These are phyloP conservation scores for Fraxinus excelsior DNA, from an alignment of 257 asterid species.

Conservation along the genomic window DNA sequence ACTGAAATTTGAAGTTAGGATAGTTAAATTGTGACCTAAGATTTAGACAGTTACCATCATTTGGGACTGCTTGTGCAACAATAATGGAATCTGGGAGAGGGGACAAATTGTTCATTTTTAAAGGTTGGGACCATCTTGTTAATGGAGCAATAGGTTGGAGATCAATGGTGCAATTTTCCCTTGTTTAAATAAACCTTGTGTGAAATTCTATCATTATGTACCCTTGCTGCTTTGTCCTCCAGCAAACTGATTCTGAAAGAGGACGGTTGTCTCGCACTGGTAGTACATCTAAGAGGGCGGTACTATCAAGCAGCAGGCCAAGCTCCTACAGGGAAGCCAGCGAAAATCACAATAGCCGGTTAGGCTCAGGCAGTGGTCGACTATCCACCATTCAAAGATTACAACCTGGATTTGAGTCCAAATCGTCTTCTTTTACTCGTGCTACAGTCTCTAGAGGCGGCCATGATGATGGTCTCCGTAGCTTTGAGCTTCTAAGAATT, in stretches of 20 bases:
- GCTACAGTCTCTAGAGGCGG: conserved; percentile 58
- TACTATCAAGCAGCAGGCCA: conserved; percentile 64
- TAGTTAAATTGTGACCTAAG: background rate
- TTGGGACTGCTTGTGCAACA: background rate
- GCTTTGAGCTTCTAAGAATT: conserved; percentile 80
- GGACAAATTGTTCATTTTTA: background rate
- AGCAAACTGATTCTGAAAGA: conserved; percentile 64
- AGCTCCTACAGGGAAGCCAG: conserved; percentile 74
- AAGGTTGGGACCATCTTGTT: background rate
- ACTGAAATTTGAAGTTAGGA: background rate
- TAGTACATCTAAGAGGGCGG: conserved; percentile 68
- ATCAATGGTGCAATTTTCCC: background rate
- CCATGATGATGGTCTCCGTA: conserved; percentile 70
- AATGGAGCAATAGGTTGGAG: background rate
- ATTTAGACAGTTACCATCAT: background rate
- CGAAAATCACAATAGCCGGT: conserved; percentile 50
- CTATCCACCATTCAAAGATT: conserved; percentile 51
- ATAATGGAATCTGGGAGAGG: background rate
- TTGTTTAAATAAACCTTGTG: background rate
- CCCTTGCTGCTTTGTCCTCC: conserved; percentile 27
- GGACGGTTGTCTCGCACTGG: conserved; percentile 57
- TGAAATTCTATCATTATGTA: background rate
- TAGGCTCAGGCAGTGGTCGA: conserved; percentile 62
- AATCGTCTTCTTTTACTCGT: conserved; percentile 67
- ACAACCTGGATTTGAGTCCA: conserved; percentile 68